Evolutionary conservation across 495 filamentous ascomycete genomes (phyloP).

Genomic region (Patellaria atrata): DNA sequence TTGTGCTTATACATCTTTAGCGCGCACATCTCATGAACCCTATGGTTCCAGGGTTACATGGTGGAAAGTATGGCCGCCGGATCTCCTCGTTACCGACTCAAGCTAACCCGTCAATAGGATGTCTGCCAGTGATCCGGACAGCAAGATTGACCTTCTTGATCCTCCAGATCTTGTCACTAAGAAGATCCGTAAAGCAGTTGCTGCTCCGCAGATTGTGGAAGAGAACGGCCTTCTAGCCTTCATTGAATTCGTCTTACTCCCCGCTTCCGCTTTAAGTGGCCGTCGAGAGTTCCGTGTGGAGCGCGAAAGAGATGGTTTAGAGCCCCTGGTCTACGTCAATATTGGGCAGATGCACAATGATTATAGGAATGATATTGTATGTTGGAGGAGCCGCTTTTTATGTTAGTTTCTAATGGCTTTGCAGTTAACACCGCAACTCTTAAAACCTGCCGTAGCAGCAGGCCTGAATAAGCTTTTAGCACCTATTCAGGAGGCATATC

Average conservation of each 20-base stretch:
- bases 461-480: slow-evolving; percentile 57
- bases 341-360: slow-evolving; percentile 61
- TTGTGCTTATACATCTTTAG: no score
- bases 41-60: slow-evolving; percentile 73
- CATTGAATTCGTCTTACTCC: slow-evolving; percentile 72
- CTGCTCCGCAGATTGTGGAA: slow-evolving; percentile 58
- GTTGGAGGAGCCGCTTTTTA: slow-evolving; percentile 19
- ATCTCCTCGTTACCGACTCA: neutral
- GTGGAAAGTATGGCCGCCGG: slow-evolving; percentile 58
- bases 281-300: slow-evolving; percentile 44
- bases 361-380: slow-evolving; percentile 65
- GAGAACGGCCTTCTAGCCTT: slow-evolving; percentile 76
- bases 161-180: slow-evolving; percentile 49
- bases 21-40: slow-evolving; percentile 81
- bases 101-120: slow-evolving; percentile 26
- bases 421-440: slow-evolving; percentile 66
- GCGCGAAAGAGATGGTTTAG: slow-evolving; percentile 38
- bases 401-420: slow-evolving; percentile 5
- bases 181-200: slow-evolving; percentile 74
- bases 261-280: slow-evolving; percentile 43
- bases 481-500: slow-evolving; percentile 59
- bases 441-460: slow-evolving; percentile 62
- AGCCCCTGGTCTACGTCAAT: slow-evolving; percentile 61
- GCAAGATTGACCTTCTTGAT: slow-evolving; percentile 88
- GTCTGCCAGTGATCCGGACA: slow-evolving; percentile 45